Evolutionary conservation across 2,329 filamentous ascomycete species (phyloP), one percentile per base, ranked within the genome.

Genomic region (Diplodia intermedia): DNA sequence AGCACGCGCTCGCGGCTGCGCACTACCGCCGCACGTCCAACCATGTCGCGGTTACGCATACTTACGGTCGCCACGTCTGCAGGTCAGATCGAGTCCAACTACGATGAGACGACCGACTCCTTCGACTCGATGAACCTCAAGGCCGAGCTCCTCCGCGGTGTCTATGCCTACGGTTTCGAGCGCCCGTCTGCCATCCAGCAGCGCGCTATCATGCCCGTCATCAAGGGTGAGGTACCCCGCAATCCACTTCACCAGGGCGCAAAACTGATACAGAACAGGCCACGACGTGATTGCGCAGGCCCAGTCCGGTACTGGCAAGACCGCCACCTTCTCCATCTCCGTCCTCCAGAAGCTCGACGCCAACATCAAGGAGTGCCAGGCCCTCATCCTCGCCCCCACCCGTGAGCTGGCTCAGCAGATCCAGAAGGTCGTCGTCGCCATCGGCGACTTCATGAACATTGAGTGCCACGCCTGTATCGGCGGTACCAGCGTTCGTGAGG

Each of bases 41-140:
- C 29, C 47, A 26, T n/a, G n/a, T 26, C n/a, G 14, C 47, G 61
- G 49, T 23, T 23, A 53, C 55, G 56, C 56, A 63, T 40, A 67
- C 74, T 77, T 70, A 75, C 69, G 29, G 73, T 43, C 63, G 73
- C 70, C 66, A 70, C 66, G 69, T 66, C 69, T 81, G 78, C 82
- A 97, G 94, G 91, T 85, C 93, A 97, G 87, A 99, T 99, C 88
- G 96, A 99, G 89, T 97, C 94, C 82, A 99, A 99, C 92, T 99
- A 98, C 87, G 95, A 99, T 89, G 94, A 98, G 89, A 94, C 94
- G 79, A 94, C 95, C 84, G 96, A 99, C 86, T 97, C 93, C 71
- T 99, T 99, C 86, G 95, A 99, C 85, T 88, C 94, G 78, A 99
- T 99, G 95, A 90, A 90, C 85, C 89, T 99, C 79, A 97, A 96